Base-by-base conservation (phyloP, 768 basidiomycete genomes). In the Russula ochroleuca region DNA sequence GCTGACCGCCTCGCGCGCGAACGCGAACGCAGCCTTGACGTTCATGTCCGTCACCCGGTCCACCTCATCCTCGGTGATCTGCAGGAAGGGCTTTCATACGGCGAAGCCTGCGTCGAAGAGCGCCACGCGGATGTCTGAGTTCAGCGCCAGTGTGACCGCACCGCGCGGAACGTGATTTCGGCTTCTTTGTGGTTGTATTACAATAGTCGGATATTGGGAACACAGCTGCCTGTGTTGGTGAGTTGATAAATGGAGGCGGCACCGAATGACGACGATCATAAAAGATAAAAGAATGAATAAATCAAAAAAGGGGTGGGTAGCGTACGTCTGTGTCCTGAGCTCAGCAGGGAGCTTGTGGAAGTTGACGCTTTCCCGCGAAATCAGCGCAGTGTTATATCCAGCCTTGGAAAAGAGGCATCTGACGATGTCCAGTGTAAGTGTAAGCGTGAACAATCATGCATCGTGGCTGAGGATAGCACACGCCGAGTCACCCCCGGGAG, bases 371-470 rank as follows among this genome's bases (percentile, higher is more conserved):
- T 75, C 72, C 6, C 74, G 71, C 3, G 78, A 75, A 37, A 80
- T 73, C 31, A 80, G 64, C 0, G 79, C 79, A 9, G 79, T 74
- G 15, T 74, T 69, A 63, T 78, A 80, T 5, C 79, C 79, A 14
- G 70, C 69, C 57, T 75, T 73, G 3, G 77, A 72, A 62, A 79
- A 79, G 5, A 75, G 62, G 23, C 76, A 75, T 5, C 78, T 78
- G 56, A 25, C 15, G 31, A 3, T 0, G 14, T 1, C 19, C 3
- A 17, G 40, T 15, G 21, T 19, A n/a, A n/a, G n/a, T n/a, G n/a
- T n/a, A 7, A 19, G 40, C 6, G 23, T 57, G 8, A 57, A 23
- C 53, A 11, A 49, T 17, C 48, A 17, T 48, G 23, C 41, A 43
- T 23, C 5, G 11, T 15, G 48, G n/a, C 6, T 2, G 43, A 37